Evolutionary conservation across 2,329 filamentous ascomycete genomes (phyloP).

Genomic region (Sordariomycetes sp.): DNA sequence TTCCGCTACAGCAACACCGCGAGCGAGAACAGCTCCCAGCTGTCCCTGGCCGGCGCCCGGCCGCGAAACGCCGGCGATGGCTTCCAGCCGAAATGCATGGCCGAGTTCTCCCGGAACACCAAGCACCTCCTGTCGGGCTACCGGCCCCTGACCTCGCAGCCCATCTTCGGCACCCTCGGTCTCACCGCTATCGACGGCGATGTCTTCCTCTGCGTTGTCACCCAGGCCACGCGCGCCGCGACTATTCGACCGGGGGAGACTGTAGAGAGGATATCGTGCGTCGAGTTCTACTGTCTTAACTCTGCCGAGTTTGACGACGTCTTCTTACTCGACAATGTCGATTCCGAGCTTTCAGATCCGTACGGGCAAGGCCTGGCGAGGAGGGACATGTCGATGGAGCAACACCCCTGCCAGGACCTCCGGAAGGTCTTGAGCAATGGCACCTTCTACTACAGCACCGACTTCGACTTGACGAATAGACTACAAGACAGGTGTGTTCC

Average conservation of each 20-base stretch:
- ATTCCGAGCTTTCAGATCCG: constrained; percentile 32
- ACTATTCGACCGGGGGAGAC: constrained; percentile 78
- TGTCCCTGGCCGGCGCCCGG: constrained; percentile 33
- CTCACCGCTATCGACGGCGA: constrained; percentile 73
- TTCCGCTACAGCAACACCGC: constrained; percentile 63
- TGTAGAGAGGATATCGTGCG: constrained; percentile 71
- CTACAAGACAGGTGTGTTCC: constrained; percentile 63
- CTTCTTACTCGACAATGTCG: constrained; percentile 37
- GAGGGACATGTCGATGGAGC: constrained; percentile 56
- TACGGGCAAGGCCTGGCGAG: constrained; percentile 43
- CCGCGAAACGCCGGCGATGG: constrained; percentile 22
- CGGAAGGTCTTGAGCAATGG: constrained; percentile 88
- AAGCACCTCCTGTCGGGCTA: constrained; percentile 62
- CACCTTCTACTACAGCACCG: constrained; percentile 96
- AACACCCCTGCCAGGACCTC: constrained; percentile 74
- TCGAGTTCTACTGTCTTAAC: constrained; percentile 90
- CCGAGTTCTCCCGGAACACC: constrained; percentile 62
- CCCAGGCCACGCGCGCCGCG: constrained; percentile 63
- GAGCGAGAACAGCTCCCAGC: constrained; percentile 49
- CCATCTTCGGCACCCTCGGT: constrained; percentile 75
- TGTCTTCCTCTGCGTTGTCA: constrained; percentile 85
- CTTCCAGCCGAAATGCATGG: constrained; percentile 58
- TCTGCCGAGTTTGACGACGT: constrained; percentile 76
- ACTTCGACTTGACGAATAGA: constrained; percentile 91
- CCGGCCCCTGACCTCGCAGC: constrained; percentile 57